Evolutionary conservation across 2,329 filamentous ascomycete genomes (phyloP), one percentile per base, ranked within the genome.

Genomic region (Trichoderma sp.): DNA sequence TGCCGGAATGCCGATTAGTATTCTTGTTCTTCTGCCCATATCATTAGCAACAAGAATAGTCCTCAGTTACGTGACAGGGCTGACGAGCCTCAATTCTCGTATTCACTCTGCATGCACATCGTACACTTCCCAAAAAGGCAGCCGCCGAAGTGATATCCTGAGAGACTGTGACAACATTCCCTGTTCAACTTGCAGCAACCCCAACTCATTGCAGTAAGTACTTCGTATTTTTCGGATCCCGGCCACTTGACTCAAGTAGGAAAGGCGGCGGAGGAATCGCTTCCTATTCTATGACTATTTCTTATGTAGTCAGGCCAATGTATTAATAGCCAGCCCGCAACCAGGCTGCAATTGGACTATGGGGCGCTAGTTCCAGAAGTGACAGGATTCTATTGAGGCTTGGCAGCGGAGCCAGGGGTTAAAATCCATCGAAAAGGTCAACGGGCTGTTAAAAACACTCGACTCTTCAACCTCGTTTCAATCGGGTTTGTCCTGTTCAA

Each of bases 331-430:
- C 43, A 24, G 47, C 47, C 43, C 10, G 11, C 47, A 19, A 11
- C 19, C 8, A 35, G 21, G 43, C 5, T 52, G 40, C 40, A 21
- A 13, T 35, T 35, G 14, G 33, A 35, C 33, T 24, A 24, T 24
- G 37, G 11, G 59, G 59, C 59, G 33, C 47, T 35, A n/a, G 31
- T 62, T 61, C 47, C 3, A 31, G 27, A 49, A 24, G 21, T 49
- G 47, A 24, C n/a, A 13, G 21, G 21, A 49, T 49, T 24, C 33
- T 14, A 13, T 16, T 13, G 11, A 49, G 21, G 31, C 31, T 52
- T 40, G 61, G n/a, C 24, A 21, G 47, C 49, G 61, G 61, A 64
- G 61, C 31, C 61, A 55, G 47, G 61, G 61, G 61, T 3, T 10
- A 31, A 31, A 29, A n/a, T 3, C 24, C 31, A 24, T 16, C 43